Evolutionary conservation across 768 basidiomycete species (phyloP).

Genomic region (Podaxis rugospora): DNA sequence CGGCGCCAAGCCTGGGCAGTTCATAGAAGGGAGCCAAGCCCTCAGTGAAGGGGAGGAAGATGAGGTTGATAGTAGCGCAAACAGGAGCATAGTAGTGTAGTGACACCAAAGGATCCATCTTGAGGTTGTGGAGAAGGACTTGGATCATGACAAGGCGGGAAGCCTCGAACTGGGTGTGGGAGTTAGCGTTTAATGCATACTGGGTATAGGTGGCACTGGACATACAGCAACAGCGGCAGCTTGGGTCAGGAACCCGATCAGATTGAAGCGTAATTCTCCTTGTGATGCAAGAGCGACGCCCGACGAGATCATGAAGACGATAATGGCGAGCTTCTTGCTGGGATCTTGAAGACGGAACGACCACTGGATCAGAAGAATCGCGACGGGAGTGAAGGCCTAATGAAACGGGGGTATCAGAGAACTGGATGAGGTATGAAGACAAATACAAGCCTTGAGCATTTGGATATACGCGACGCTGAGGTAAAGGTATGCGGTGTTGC

Average conservation of each 20-base stretch:
- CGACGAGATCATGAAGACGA: conserved; percentile 86
- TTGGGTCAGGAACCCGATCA: conserved; percentile 85
- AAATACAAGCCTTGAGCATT: conserved; percentile 75
- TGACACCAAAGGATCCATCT: conserved; percentile 97
- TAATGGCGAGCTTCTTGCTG: conserved; percentile 70
- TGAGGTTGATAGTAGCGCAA: conserved; percentile 85
- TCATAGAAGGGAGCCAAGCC: conserved; percentile 83
- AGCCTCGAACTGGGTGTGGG: conserved; percentile 70
- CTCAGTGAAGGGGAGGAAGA: conserved; percentile 88
- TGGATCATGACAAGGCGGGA: conserved; percentile 96
- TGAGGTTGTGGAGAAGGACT: conserved; percentile 87
- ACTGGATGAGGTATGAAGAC: neutral
- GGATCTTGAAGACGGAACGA: conserved; percentile 85
- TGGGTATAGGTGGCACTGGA: conserved; percentile 16
- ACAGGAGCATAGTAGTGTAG: conserved; percentile 96
- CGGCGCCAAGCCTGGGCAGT: conserved; percentile 57
- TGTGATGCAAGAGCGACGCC: conserved; percentile 89
- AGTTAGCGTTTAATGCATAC: neutral
- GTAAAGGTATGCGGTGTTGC: conserved; percentile 90
- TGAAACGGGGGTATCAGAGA: neutral
- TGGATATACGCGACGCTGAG: conserved; percentile 94
- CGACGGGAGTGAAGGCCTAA: conserved; percentile 87
- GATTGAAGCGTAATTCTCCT: conserved; percentile 84
- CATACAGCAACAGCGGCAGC: conserved; percentile 79
- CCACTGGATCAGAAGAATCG: conserved; percentile 93